Evolutionary conservation across 345 rosid species (phyloP).

Genomic region (Odontarrhena argentea): DNA sequence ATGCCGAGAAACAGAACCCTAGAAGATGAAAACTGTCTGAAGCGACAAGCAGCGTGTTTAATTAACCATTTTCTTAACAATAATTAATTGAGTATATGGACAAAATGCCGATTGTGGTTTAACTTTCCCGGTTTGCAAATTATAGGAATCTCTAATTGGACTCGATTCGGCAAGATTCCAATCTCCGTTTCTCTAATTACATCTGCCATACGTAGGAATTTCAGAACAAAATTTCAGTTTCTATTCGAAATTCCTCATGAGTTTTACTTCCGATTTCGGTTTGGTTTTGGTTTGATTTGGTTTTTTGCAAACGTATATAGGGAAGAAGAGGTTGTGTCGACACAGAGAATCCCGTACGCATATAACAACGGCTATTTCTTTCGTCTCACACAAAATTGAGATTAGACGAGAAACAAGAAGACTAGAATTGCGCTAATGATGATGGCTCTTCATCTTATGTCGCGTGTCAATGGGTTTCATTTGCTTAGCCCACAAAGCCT

Average conservation of each 20-base stretch:
- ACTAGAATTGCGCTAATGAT: conserved; percentile 18
- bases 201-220: background rate
- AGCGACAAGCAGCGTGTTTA: conserved; percentile 24
- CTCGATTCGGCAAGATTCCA: background rate
- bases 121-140: conserved; percentile 17
- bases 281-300: conserved; percentile 7
- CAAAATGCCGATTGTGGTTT: conserved; percentile 21
- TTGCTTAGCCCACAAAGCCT: background rate
- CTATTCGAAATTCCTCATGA: background rate
- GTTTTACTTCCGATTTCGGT: background rate
- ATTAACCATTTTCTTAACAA: background rate
- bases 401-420: conserved; percentile 21
- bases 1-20: conserved; percentile 15
- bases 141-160: background rate
- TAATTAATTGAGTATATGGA: background rate
- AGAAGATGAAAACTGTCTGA: conserved; percentile 34
- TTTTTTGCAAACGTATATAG: conserved; percentile 11
- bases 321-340: background rate
- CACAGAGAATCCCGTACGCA: conserved; percentile 33
- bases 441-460: conserved; percentile 33
- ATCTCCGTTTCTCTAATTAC: too few species aligned
- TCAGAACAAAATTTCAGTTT: background rate
- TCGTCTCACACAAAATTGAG: background rate
- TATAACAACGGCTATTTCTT: conserved; percentile 36
- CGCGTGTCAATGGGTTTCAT: conserved; percentile 28